Conservation (phyloP, 164 flowering plant genomes). For the Vitis amurensis region DNA sequence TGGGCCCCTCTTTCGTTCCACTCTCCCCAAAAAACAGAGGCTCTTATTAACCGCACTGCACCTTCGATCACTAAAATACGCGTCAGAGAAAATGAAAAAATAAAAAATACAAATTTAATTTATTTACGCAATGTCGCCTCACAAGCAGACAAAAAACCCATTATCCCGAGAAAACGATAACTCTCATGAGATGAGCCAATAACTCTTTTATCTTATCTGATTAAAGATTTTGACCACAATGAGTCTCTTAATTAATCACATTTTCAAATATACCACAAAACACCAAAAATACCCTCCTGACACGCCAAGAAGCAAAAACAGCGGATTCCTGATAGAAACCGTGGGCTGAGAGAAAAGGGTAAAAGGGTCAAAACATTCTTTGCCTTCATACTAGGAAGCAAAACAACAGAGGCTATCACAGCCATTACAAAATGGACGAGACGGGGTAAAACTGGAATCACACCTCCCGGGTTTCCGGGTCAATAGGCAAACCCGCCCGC, state of each 20-base stretch:
- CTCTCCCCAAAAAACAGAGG: no score
- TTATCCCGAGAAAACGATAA: not conserved
- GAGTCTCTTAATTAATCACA: not conserved
- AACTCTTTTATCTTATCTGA: not conserved
- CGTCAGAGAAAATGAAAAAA: not conserved
- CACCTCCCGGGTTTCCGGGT: not conserved
- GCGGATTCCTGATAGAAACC: not conserved
- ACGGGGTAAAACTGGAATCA: constrained; percentile 22
- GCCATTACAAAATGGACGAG: constrained; percentile 18
- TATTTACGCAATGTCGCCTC: not conserved
- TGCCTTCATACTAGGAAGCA: constrained; percentile 25
- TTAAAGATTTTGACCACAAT: not conserved
- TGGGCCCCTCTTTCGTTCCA: no score
- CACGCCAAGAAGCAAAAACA: not conserved
- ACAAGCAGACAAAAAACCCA: not conserved
- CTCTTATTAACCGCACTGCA: no score
- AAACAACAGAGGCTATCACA: constrained; percentile 10
- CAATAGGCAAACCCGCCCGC: constrained; percentile 42
- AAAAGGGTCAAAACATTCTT: not conserved
- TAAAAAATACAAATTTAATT: not conserved
- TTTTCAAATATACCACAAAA: not conserved
- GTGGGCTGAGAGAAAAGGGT: constrained; percentile 1
- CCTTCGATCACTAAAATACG: constrained; percentile 11
- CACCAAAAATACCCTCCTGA: constrained; percentile 1
- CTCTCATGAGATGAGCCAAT: not conserved